Evolutionary conservation across 2,329 filamentous ascomycete species (phyloP).

Genomic region (Ophiostoma novo-ulmi): DNA sequence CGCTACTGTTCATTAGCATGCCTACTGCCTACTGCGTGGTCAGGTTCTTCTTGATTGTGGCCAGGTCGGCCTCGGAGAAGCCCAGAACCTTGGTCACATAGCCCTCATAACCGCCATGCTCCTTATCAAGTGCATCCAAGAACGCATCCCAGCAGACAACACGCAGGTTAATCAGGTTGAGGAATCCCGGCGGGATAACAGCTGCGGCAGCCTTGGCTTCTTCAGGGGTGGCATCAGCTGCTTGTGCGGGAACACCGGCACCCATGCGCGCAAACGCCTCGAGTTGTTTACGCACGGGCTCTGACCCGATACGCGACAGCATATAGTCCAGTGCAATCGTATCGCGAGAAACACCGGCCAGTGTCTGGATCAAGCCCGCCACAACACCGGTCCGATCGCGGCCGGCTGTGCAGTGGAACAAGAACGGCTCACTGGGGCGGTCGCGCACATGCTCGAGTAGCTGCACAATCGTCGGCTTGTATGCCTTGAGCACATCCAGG

Average conservation of each 20-base stretch:
- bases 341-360: slow-evolving; percentile 44
- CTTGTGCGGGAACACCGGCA: slow-evolving; percentile 28
- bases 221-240: background rate
- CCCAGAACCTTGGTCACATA: slow-evolving; percentile 45
- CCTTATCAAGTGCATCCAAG: slow-evolving; percentile 38
- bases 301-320: slow-evolving; percentile 50
- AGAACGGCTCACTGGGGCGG: slow-evolving; percentile 40
- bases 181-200: slow-evolving; percentile 43
- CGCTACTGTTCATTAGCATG: background rate
- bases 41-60: slow-evolving; percentile 45
- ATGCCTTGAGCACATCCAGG: slow-evolving; percentile 42
- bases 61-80: slow-evolving; percentile 44
- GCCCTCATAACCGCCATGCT: slow-evolving; percentile 45
- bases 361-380: slow-evolving; percentile 45
- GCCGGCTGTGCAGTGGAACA: slow-evolving; percentile 55
- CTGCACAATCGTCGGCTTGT: slow-evolving; percentile 40
- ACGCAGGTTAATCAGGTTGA: slow-evolving; percentile 44
- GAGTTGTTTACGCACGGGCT: slow-evolving; percentile 47
- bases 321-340: slow-evolving; percentile 47
- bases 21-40: slow-evolving; percentile 16
- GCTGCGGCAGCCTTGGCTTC: slow-evolving; percentile 25
- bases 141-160: slow-evolving; percentile 45
- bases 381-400: slow-evolving; percentile 52
- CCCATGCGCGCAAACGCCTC: slow-evolving; percentile 40
- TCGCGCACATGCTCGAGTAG: slow-evolving; percentile 48